Base-by-base conservation (phyloP, 345 rosid species). In the Brassica incana region DNA sequence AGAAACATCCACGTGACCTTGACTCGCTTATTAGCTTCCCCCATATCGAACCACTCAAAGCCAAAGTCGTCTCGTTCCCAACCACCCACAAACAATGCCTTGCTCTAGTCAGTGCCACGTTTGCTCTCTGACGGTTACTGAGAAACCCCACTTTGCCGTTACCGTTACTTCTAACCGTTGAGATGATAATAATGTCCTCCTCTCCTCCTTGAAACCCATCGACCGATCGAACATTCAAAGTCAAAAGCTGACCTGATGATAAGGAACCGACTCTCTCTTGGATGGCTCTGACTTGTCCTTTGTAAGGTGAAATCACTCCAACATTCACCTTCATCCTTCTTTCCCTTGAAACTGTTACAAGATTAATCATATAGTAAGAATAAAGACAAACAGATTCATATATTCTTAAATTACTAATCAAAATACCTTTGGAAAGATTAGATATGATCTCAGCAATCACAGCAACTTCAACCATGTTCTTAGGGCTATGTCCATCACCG, bases 11-110 rank as follows among this genome's bases (percentile, higher is more conserved):
- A 5, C 87, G 76, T 12, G 5, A 25, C 78, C 70, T 78, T 0
- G 88, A 78, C 38, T 87, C 86, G 14, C 4, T 18, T 1, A 84
- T 75, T 10, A 87, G 59, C 15, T 48, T 48, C 56, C 56, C 56
- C 56, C 56, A 48, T 4, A 48, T 14, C 16, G 56, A 48, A 48
- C 56, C 56, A 48, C 56, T 48, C 16, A 48, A 16, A 4, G 56
- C 56, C 16, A 48, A 14, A 48, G 56, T 48, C 6, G 16, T 48
- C 56, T 48, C 56, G 56, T 12, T 48, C 56, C 56, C 56, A 48
- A 48, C 16, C 6, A 48, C 56, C 56, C 56, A 48, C 56, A 48
- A 48, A 48, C 56, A 48, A 14, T 48, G 56, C 56, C 56, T 48
- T 48, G 56, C 56, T 48, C 56, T 48, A 3, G 56, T 48, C 56